Percentiles rank a stretch among this genome's conserved stretches.
phyloP scores from a whole-genome alignment of 345 rosid species.

The Fremontodendron californicum region DNA sequence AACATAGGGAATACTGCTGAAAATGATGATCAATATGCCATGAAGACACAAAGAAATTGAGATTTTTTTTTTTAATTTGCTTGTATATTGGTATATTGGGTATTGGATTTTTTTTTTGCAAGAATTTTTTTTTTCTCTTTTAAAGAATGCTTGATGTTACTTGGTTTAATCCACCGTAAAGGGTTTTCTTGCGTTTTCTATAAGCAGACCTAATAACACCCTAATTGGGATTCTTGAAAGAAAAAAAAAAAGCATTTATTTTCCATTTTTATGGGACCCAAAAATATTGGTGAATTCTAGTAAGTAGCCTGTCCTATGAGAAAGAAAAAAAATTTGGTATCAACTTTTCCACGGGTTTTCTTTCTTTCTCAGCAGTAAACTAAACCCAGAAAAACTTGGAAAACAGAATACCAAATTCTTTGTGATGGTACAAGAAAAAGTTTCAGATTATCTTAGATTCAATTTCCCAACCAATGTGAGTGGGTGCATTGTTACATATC shows the following conservation, averaged over 20 bases:
- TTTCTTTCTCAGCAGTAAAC: background rate
- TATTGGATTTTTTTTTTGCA: too few relatives aligned
- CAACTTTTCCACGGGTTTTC: background rate
- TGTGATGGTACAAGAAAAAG: background rate
- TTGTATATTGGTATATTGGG: too few relatives aligned
- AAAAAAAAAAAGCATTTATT: background rate
- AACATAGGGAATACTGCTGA: background rate
- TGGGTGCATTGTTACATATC: background rate
- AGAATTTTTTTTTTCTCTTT: background rate
- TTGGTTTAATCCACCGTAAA: background rate
- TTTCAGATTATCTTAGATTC: background rate
- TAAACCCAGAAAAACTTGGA: background rate
- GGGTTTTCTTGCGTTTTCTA: background rate
- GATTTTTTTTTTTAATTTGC: too few relatives aligned
- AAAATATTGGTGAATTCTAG: background rate
- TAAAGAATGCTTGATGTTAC: background rate
- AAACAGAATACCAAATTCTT: background rate
- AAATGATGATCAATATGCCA: background rate
- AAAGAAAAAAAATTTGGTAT: background rate
- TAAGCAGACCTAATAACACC: too few relatives aligned
- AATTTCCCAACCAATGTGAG: background rate
- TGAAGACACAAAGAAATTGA: background rate
- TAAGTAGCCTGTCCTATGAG: background rate
- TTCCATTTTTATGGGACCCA: background rate
- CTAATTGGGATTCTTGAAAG: background rate